Evolutionary conservation across 176 grass and related monocot species (phyloP).

Genomic region (Ampelocalamus luodianensis): DNA sequence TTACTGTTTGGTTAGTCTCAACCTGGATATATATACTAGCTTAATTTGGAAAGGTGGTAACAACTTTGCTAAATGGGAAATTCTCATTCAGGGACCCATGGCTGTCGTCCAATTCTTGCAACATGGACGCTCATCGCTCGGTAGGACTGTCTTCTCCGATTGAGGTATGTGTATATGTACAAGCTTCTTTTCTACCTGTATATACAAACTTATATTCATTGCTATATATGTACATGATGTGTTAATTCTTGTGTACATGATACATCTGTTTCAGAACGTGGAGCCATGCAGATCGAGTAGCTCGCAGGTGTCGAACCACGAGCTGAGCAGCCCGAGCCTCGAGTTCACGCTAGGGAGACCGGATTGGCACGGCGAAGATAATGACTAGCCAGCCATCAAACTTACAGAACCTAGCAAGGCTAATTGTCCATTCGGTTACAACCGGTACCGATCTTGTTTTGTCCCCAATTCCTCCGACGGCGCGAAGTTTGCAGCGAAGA

Average conservation of each 20-base stretch:
- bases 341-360: constrained; percentile 94
- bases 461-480: neutral
- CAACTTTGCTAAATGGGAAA: constrained; percentile 31
- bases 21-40: constrained; percentile 4
- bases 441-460: neutral
- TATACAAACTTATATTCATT: neutral
- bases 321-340: constrained; percentile 80
- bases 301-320: constrained; percentile 72
- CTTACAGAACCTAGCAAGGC: constrained; percentile 32
- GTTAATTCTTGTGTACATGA: neutral
- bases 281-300: constrained; percentile 72
- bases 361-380: constrained; percentile 69
- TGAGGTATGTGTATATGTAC: constrained; percentile 43
- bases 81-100: constrained; percentile 73
- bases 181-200: neutral
- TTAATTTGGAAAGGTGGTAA: constrained; percentile 31
- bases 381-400: constrained; percentile 49
- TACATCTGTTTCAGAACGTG: constrained; percentile 54
- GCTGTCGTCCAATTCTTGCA: constrained; percentile 68
- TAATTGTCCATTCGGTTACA: constrained; percentile 43
- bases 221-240: neutral
- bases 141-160: constrained; percentile 64
- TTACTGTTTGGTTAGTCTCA: constrained; percentile 36
- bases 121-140: constrained; percentile 74
- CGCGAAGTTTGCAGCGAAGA: neutral